Conservation (phyloP, 208 protist genomes). For the Wallacemonas sp. region DNA sequence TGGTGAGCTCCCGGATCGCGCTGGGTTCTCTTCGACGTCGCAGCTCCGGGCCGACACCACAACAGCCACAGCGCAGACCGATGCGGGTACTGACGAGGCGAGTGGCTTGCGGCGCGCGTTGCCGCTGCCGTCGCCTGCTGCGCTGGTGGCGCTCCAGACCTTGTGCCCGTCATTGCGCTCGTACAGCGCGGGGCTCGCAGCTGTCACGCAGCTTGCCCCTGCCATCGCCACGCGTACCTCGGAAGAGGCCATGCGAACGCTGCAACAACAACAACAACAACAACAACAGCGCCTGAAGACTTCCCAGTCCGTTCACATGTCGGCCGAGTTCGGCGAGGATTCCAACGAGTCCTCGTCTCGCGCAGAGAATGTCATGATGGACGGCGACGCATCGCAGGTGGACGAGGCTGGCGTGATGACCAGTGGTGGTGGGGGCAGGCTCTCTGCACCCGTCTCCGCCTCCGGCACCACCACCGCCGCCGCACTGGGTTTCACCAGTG, state of each 20-base stretch:
- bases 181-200: conserved; percentile 23
- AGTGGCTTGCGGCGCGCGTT: conserved; percentile 18
- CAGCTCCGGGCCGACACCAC: neutral
- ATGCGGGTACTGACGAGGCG: neutral
- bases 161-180: conserved; percentile 38
- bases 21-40: neutral
- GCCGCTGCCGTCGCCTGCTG: conserved; percentile 26
- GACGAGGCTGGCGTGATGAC: neutral
- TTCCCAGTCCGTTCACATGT: no score
- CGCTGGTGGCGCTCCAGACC: conserved; percentile 27
- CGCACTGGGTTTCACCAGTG: conserved; percentile 7
- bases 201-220: conserved; percentile 17
- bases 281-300: neutral
- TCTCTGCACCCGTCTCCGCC: no score
- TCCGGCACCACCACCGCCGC: no score
- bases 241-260: neutral
- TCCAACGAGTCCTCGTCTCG: no score
- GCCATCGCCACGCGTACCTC: neutral
- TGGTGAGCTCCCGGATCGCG: neutral
- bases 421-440: neutral
- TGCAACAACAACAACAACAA: neutral
- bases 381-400: neutral
- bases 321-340: no score
- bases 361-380: no score
- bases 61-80: neutral